phyloP scores from a whole-genome alignment of 1,284 basidiomycete species.

The Phaffia rhodozyma region DNA sequence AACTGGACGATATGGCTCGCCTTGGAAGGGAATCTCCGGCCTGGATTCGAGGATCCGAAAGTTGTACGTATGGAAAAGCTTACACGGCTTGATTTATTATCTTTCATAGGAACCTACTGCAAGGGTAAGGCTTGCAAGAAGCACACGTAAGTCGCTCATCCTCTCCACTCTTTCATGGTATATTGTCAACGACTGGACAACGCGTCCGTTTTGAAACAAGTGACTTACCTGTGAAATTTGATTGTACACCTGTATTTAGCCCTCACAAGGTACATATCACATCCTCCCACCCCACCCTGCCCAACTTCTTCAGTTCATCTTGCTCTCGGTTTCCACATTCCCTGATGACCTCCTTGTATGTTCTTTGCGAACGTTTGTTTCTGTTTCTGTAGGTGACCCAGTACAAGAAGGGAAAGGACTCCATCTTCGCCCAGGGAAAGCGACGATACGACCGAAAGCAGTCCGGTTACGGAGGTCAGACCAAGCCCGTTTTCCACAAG shows the following conservation, averaged over 20 bases:
- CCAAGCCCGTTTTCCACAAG: conserved; percentile 99
- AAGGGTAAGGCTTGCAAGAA: conserved; percentile 98
- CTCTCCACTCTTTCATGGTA: neutral
- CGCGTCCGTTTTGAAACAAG: too few species aligned
- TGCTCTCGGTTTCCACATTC: neutral
- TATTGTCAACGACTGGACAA: too few species aligned
- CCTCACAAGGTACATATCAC: conserved; percentile 60
- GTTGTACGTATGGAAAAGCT: neutral
- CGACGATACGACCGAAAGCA: conserved; percentile 99
- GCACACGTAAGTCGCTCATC: conserved; percentile 66
- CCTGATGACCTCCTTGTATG: neutral
- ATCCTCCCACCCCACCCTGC: too few species aligned
- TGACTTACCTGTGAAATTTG: too few species aligned
- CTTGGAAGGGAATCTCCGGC: conserved; percentile 12
- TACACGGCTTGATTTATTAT: neutral
- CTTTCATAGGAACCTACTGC: conserved; percentile 54
- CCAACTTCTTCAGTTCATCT: neutral
- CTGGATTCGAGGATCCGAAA: neutral
- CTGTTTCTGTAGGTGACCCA: conserved; percentile 49
- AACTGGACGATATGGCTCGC: neutral
- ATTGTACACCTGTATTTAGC: conserved; percentile 34
- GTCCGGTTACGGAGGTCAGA: conserved; percentile 99
- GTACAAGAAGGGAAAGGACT: conserved; percentile 98
- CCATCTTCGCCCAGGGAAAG: conserved; percentile 94
- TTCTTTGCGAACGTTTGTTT: too few species aligned